Conservation (phyloP, 139 green algal species). For the Chlorella ohadii region DNA sequence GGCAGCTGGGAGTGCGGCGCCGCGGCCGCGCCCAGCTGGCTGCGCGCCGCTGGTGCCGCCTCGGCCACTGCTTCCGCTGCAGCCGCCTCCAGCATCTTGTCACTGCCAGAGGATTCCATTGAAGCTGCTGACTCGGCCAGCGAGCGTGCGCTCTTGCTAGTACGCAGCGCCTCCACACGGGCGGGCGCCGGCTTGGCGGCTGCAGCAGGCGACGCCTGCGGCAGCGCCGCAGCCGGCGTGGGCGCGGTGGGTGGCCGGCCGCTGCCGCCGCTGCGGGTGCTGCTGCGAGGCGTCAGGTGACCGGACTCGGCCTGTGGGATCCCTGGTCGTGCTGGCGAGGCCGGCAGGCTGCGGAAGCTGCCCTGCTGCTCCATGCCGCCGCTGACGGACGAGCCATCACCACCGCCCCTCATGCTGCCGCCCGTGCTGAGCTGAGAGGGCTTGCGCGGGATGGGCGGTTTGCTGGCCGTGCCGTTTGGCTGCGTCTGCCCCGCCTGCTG, state of each 20-base stretch:
- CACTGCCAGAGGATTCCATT: not conserved
- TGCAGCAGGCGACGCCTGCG: not conserved
- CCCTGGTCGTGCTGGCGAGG: not conserved
- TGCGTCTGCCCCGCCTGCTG: not conserved
- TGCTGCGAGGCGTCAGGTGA: not conserved
- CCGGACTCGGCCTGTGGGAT: not conserved
- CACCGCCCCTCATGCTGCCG: not conserved
- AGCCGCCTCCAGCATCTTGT: slow-evolving; percentile 9
- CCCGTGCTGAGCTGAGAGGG: slow-evolving; percentile 6
- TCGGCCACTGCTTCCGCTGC: not conserved
- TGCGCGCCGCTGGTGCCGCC: not conserved
- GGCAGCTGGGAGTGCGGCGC: not conserved
- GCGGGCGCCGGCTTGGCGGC: not conserved
- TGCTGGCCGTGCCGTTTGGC: not conserved
- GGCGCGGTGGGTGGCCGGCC: not conserved
- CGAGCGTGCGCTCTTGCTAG: not conserved
- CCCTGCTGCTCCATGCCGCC: not conserved
- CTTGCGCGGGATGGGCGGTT: slow-evolving; percentile 10
- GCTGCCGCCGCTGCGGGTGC: not conserved
- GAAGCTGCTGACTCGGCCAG: slow-evolving; percentile 3
- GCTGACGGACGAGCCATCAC: no score
- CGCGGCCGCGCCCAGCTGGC: not conserved
- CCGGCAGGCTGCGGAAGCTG: not conserved
- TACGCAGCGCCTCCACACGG: slow-evolving; percentile 2
- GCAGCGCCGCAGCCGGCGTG: not conserved